phyloP scores from a whole-genome alignment of 176 grass and related monocot species.

The Sorghum bicolor region DNA sequence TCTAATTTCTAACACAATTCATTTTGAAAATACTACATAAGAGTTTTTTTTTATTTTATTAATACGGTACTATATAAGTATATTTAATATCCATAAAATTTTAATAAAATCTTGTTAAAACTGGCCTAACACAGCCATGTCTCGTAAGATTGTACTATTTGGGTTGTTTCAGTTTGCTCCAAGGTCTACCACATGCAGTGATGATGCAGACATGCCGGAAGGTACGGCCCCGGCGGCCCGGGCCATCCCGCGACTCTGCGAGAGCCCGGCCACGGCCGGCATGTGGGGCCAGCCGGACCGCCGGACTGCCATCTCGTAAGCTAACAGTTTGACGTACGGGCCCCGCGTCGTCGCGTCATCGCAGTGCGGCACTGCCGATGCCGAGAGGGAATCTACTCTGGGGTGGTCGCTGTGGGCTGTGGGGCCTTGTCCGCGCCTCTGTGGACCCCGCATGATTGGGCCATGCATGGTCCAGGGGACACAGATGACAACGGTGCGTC shows the following conservation, averaged over 20 bases:
- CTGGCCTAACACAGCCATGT: too few relatives aligned
- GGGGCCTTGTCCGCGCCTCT: not conserved
- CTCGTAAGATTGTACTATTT: not conserved
- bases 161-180: not conserved
- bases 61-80: too few relatives aligned
- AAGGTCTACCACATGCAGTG: not conserved
- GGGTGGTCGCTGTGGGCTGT: constrained; percentile 5
- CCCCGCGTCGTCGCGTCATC: not conserved
- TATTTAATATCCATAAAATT: too few relatives aligned
- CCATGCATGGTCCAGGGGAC: not conserved
- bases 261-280: not conserved
- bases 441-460: not conserved
- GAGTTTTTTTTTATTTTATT: too few relatives aligned
- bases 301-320: not conserved
- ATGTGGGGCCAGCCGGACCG: not conserved
- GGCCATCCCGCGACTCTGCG: not conserved
- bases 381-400: constrained; percentile 4
- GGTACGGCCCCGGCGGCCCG: not conserved
- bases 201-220: constrained; percentile 15
- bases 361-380: not conserved
- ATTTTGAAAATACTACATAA: too few relatives aligned
- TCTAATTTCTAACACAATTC: too few relatives aligned
- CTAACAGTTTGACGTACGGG: constrained; percentile 9
- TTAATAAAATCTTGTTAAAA: too few relatives aligned
- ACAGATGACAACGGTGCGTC: constrained; percentile 8